These are phyloP conservation scores for Primulina eburnea DNA, from an alignment of 257 asterid genomes.

Conservation along the genomic window DNA sequence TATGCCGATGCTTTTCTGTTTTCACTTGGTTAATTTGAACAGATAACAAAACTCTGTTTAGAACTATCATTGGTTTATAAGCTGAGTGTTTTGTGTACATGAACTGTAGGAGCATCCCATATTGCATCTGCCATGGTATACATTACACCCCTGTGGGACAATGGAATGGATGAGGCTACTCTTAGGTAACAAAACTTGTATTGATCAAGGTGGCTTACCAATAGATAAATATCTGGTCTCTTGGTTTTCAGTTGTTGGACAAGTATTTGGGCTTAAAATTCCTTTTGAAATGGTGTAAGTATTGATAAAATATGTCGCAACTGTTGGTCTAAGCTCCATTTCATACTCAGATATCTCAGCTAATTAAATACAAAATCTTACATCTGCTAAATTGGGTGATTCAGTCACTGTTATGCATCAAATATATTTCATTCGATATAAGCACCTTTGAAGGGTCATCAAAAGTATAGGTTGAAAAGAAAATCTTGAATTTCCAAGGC, in stretches of 20 bases:
- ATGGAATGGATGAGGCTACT: conserved; percentile 90
- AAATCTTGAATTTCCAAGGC: too few species aligned
- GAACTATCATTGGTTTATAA: not conserved
- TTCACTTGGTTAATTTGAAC: not conserved
- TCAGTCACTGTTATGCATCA: too few species aligned
- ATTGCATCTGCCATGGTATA: conserved; percentile 77
- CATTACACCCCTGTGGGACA: conserved; percentile 87
- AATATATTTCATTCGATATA: too few species aligned
- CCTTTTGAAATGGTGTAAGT: conserved; percentile 47
- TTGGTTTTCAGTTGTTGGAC: conserved; percentile 82
- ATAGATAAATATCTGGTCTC: conserved; percentile 52
- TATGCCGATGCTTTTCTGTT: not conserved
- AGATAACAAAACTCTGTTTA: not conserved
- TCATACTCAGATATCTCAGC: too few species aligned
- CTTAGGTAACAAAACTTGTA: conserved; percentile 33
- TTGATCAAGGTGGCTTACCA: conserved; percentile 26
- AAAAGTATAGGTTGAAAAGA: too few species aligned
- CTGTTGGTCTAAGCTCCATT: not conserved
- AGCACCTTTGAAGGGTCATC: too few species aligned
- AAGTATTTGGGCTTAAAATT: conserved; percentile 59
- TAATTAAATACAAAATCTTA: too few species aligned
- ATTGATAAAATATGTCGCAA: not conserved
- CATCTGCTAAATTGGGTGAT: too few species aligned
- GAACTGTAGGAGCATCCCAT: conserved; percentile 66
- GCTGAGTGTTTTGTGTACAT: conserved; percentile 14